phyloP scores from a whole-genome alignment of 78 protist species.

The Emiliania huxleyi region DNA sequence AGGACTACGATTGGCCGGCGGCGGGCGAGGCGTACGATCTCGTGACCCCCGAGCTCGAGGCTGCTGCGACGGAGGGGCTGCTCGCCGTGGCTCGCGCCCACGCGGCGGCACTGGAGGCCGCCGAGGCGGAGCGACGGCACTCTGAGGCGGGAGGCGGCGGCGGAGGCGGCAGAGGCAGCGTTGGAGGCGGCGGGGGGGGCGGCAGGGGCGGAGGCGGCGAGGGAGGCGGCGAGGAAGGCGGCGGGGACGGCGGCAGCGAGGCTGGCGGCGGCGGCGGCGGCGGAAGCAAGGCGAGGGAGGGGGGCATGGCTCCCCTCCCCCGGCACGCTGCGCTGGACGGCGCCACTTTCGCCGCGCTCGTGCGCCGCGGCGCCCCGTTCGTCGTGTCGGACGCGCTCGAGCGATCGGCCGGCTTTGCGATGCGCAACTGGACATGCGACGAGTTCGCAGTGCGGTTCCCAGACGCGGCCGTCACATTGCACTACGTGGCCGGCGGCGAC shows the following conservation, averaged over 20 bases:
- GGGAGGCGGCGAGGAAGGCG: no score
- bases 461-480: background rate
- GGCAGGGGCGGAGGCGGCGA: no score
- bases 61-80: background rate
- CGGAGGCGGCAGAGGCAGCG: no score
- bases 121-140: background rate
- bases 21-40: background rate
- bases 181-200: no score
- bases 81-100: background rate
- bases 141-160: background rate
- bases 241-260: no score
- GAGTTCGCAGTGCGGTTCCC: background rate
- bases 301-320: background rate
- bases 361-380: background rate
- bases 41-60: background rate
- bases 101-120: background rate
- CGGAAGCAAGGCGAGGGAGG: background rate
- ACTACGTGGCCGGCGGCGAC: background rate
- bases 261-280: no score
- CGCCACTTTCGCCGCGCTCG: background rate
- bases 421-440: background rate
- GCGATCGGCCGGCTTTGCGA: background rate
- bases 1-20: background rate
- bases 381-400: background rate
- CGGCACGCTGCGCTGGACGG: background rate